Evolutionary conservation across 208 protist species (phyloP).

Genomic region (Trypanosoma scelopori): DNA sequence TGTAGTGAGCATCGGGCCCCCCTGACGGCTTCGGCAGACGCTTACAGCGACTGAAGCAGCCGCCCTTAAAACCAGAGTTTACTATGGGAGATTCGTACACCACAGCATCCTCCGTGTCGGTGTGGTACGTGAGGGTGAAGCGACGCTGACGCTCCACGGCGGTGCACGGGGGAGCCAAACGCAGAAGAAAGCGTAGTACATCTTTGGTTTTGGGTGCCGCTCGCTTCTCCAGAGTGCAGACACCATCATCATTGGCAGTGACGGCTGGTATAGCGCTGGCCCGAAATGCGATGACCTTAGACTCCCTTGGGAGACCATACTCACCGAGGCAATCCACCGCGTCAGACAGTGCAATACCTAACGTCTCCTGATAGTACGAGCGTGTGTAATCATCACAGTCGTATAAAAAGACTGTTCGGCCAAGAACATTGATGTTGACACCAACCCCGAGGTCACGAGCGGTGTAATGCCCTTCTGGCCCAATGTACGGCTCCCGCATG

Average conservation of each 20-base stretch:
- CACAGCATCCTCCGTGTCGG: conserved; percentile 87
- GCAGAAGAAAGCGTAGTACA: conserved; percentile 75
- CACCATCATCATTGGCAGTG: not conserved
- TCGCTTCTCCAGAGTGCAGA: conserved; percentile 1
- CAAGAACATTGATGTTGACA: conserved; percentile 76
- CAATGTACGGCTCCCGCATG: conserved; percentile 72
- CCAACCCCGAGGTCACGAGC: conserved; percentile 87
- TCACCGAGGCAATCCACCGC: conserved; percentile 39
- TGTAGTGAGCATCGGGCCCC: conserved; percentile 43
- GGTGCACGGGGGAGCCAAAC: conserved; percentile 46
- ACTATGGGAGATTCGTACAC: conserved; percentile 66
- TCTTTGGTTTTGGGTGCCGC: conserved; percentile 30
- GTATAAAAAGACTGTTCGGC: conserved; percentile 83
- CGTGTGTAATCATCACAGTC: conserved; percentile 95
- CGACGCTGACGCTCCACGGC: conserved; percentile 57
- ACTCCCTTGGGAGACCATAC: conserved; percentile 23
- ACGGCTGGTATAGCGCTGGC: conserved; percentile 17
- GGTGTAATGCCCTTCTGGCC: conserved; percentile 73
- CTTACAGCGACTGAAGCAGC: conserved; percentile 76
- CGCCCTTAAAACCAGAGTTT: conserved; percentile 75
- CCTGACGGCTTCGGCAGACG: conserved; percentile 56
- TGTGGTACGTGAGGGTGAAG: conserved; percentile 85
- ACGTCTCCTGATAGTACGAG: conserved; percentile 77
- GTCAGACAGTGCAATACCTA: conserved; percentile 45
- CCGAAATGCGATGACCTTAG: conserved; percentile 11